phyloP scores from a whole-genome alignment of 1,284 basidiomycete species.

The Takashimella tepidaria region DNA sequence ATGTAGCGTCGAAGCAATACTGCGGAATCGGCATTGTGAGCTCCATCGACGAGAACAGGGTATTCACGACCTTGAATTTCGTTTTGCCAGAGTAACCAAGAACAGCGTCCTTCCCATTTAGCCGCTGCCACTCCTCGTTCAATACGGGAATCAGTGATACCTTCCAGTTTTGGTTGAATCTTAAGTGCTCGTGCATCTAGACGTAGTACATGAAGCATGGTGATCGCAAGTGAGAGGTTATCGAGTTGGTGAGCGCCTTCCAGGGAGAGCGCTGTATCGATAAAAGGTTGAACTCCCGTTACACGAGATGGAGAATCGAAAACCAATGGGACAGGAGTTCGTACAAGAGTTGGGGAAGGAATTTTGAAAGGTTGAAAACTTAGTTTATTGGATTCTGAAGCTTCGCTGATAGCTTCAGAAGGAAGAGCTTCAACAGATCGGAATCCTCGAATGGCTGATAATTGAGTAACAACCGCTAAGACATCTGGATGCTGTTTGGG shows the following conservation, averaged over 20 bases:
- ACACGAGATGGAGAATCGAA: constrained; percentile 4
- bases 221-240: constrained; percentile 68
- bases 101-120: constrained; percentile 78
- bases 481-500: constrained; percentile 60
- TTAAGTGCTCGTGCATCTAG: constrained; percentile 45
- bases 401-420: background rate
- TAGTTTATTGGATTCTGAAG: background rate
- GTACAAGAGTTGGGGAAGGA: constrained; percentile 16
- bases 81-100: constrained; percentile 55
- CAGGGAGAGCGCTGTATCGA: constrained; percentile 52
- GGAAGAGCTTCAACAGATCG: constrained; percentile 23
- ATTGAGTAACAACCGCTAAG: constrained; percentile 45
- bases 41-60: constrained; percentile 77
- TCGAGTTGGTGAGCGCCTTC: constrained; percentile 75
- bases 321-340: constrained; percentile 15
- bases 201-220: constrained; percentile 61
- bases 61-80: background rate
- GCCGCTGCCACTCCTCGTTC: constrained; percentile 57
- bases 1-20: constrained; percentile 67
- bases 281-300: constrained; percentile 4
- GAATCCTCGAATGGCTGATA: constrained; percentile 45
- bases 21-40: constrained; percentile 87
- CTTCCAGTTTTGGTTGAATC: constrained; percentile 33
- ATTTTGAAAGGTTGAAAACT: constrained; percentile 28
- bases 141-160: constrained; percentile 54